Base-by-base conservation (phyloP, 1,284 basidiomycete species). In the Tilletia indica region DNA sequence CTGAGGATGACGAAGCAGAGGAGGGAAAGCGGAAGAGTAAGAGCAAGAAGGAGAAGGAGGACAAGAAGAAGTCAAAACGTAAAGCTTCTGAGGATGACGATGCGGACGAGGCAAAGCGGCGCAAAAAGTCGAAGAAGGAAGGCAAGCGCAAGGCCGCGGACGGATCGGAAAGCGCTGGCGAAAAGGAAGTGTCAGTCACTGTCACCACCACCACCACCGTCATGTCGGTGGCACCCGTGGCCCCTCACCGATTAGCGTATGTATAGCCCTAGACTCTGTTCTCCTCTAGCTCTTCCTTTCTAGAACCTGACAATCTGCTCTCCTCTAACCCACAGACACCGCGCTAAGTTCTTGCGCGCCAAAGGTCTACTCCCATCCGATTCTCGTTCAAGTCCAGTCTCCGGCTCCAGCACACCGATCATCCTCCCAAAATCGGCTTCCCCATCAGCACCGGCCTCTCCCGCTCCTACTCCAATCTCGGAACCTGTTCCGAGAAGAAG, bases 261-360 rank as follows among this genome's bases (percentile, higher is more conserved):
- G 72, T 73, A 45, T 45, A 14, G 14, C 42, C 42, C 4, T 9
- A 34, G 47, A n/a, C 45, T 42, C 21, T 71, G n/a, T 25, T 63
- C 38, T 36, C 47, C 12, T 49, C 51, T 2, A 2, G 25, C 25
- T 31, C 25, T 2, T 31, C 25, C 25, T 31, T 31, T 31, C 25
- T 25, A 8, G n/a, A 54, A 19, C 51, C 6, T 8, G 14, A 45
- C 51, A 12, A 54, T 6, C 51, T 19, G 8, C 51, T 42, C 61
- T 39, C 16, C 61, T 19, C 61, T 12, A 9, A 16, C n/a, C 19
- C 11, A 16, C 56, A 75, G 71, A 36, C 69, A 69, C 2, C 77
- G 82, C 54, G 81, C 82, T 56, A 80, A 80, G 70, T 83, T 80
- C 70, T 69, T 82, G n/a, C 76, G 78, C 12, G 82, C 82, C 4